Evolutionary conservation across 495 filamentous ascomycete genomes (phyloP).

Genomic region (Daldinia decipiens): DNA sequence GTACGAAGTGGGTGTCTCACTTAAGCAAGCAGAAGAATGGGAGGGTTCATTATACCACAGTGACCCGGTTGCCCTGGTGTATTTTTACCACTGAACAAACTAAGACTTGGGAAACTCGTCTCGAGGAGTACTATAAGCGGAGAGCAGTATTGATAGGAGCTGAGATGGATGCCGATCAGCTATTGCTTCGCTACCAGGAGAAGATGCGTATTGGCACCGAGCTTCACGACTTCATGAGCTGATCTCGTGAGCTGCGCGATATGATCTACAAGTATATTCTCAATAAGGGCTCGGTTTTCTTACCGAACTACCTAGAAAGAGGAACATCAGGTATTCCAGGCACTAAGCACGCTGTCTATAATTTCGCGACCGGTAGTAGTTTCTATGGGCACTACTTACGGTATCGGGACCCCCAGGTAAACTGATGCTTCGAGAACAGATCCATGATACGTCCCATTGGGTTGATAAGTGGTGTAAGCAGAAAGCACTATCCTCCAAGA

Average conservation of each 20-base stretch:
- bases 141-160: neutral
- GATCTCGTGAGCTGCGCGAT: constrained; percentile 4
- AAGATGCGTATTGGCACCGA: neutral
- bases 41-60: neutral
- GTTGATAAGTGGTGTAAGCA: constrained; percentile 9
- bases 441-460: neutral
- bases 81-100: neutral
- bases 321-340: neutral
- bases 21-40: neutral
- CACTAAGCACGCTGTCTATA: neutral
- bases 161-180: neutral
- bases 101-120: neutral
- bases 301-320: neutral
- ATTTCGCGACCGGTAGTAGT: neutral
- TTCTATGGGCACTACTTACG: neutral
- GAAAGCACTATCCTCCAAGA: too few species aligned
- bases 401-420: neutral
- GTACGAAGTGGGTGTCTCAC: neutral
- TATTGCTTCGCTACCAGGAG: neutral
- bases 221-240: constrained; percentile 13
- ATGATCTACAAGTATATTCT: constrained; percentile 14
- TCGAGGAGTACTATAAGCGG: neutral
- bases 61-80: neutral
- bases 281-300: neutral
- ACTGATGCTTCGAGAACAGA: neutral